These are phyloP conservation scores for Amanita pallidorosea DNA, from an alignment of 768 basidiomycete species.

Conservation along the genomic window DNA sequence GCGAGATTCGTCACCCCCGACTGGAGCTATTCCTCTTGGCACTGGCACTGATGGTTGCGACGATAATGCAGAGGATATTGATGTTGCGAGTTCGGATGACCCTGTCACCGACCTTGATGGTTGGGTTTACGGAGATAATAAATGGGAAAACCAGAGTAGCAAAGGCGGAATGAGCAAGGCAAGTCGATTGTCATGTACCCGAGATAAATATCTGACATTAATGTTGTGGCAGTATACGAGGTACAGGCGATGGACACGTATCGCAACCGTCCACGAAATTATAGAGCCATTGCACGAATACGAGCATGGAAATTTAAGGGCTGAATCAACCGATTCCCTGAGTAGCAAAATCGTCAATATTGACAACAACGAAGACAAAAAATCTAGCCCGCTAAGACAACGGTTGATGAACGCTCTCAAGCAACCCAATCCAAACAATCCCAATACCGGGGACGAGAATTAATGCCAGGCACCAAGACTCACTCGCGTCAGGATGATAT, in stretches of 20 bases:
- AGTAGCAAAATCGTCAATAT: neutral
- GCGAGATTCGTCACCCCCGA: conserved; percentile 21
- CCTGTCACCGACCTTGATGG: conserved; percentile 72
- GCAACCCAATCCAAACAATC: neutral
- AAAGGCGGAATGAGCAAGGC: conserved; percentile 86
- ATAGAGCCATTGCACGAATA: conserved; percentile 37
- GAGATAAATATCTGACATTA: neutral
- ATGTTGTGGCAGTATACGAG: conserved; percentile 60
- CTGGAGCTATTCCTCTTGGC: conserved; percentile 11
- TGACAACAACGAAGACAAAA: neutral
- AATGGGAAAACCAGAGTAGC: conserved; percentile 73
- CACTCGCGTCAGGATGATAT: neutral
- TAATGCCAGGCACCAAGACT: neutral
- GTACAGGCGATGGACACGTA: conserved; percentile 76
- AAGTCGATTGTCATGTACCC: conserved; percentile 8
- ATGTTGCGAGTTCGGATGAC: conserved; percentile 35
- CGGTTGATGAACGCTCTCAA: conserved; percentile 18
- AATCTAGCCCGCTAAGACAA: conserved; percentile 16
- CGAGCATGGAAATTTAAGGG: neutral
- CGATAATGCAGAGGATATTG: conserved; percentile 17
- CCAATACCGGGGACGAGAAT: neutral
- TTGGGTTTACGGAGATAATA: conserved; percentile 93
- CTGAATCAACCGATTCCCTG: neutral
- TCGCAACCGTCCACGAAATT: conserved; percentile 68
- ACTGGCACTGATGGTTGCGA: conserved; percentile 17